These are phyloP conservation scores for Physocladia obscura DNA, from an alignment of 192 early-diverging fungal species.

Conservation along the genomic window DNA sequence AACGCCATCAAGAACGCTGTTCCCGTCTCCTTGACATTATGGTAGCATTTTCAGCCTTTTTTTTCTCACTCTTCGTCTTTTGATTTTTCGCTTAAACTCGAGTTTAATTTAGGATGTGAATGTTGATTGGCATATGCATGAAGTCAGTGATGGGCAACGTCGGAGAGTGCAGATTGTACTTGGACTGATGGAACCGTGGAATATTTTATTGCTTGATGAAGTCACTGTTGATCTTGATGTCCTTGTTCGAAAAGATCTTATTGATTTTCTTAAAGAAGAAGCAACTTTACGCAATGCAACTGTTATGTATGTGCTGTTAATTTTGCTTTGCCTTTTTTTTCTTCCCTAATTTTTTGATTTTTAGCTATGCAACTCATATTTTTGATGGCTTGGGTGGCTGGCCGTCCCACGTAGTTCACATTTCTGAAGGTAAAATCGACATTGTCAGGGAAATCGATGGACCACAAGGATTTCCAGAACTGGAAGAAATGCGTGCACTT, in stretches of 20 bases:
- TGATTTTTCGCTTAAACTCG: neutral
- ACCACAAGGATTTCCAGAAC: slow-evolving; percentile 51
- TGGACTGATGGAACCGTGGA: slow-evolving; percentile 68
- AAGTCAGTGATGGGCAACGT: slow-evolving; percentile 72
- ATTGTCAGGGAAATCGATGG: slow-evolving; percentile 41
- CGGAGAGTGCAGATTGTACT: slow-evolving; percentile 72
- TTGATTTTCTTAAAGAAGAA: slow-evolving; percentile 66
- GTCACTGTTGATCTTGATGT: slow-evolving; percentile 82
- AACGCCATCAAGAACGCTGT: slow-evolving; percentile 60
- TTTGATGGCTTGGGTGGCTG: slow-evolving; percentile 76
- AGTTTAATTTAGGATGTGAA: slow-evolving; percentile 33
- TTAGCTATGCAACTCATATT: slow-evolving; percentile 74
- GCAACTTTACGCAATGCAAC: slow-evolving; percentile 61
- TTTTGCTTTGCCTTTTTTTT: neutral
- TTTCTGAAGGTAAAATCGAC: slow-evolving; percentile 54
- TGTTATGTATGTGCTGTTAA: slow-evolving; percentile 41
- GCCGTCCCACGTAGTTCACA: slow-evolving; percentile 74
- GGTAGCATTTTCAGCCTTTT: too few relatives aligned
- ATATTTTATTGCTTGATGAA: slow-evolving; percentile 71
- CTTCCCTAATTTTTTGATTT: neutral
- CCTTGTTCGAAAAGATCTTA: slow-evolving; percentile 66
- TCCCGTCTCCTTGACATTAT: slow-evolving; percentile 63
- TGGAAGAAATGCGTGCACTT: slow-evolving; percentile 41
- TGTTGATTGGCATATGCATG: slow-evolving; percentile 45
- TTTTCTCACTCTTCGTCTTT: neutral